Evolutionary conservation across 1,284 basidiomycete genomes (phyloP), one percentile per base, ranked within the genome.

Genomic region (Ganoderma lucidum): DNA sequence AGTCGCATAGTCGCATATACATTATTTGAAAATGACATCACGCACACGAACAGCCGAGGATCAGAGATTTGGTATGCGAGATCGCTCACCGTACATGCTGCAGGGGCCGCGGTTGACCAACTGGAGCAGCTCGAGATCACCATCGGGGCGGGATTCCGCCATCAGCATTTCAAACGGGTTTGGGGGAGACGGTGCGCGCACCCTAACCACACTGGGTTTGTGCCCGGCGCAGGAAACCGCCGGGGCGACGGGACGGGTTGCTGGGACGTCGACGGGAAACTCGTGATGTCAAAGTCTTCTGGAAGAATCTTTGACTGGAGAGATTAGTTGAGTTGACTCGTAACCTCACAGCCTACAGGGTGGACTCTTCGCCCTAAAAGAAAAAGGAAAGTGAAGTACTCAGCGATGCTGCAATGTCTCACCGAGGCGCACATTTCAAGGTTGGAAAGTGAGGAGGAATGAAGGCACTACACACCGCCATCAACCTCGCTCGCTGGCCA

Each of bases 61-160:
- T 66, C 65, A 62, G 23, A 66, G 65, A 66, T 66, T 62, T 35
- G 51, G 51, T 44, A 44, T 62, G 45, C 60, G 60, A 62, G 65
- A 66, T 66, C 58, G 44, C 64, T 48, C n/a, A n/a, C 30, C 28
- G 6, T 32, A 30, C 55, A 28, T 6, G 30, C 12, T 56, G 39
- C 32, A 9, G 12, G 23, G 23, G 48, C 39, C 41, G 19, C 39
- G 37, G 39, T 61, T 2, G 37, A 30, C 37, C 39, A 39, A 41
- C 35, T 15, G 23, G 5, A 41, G 39, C 41, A 28, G 59, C 39
- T 39, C 37, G 37, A 61, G 59, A 61, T 61, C 59, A 19, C 19
- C 59, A 61, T 61, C 59, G 59, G 59, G 59, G 30, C 53, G 48
- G 23, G 48, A 53, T 53, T 23, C 23, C 23, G 3, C 23, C 23